phyloP scores from a whole-genome alignment of 495 filamentous ascomycete species.

The Pseudomonodictys pantanalensis region DNA sequence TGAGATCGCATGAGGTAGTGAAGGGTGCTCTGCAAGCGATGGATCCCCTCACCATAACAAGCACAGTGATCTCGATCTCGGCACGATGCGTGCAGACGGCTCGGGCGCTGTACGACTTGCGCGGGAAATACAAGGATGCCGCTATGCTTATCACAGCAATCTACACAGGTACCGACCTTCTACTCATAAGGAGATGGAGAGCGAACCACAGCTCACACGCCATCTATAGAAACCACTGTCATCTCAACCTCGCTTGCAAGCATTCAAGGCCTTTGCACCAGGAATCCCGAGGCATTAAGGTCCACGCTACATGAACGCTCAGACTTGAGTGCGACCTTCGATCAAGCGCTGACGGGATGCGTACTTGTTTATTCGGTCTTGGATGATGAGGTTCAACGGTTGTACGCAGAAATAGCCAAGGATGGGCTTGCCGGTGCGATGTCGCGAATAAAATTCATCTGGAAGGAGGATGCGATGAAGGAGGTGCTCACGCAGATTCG shows the following conservation, averaged over 20 bases:
- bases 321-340: background rate
- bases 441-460: background rate
- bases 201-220: background rate
- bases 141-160: conserved; percentile 2
- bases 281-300: conserved; percentile 3
- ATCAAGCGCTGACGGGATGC: conserved; percentile 8
- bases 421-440: background rate
- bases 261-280: conserved; percentile 1
- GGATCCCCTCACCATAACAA: conserved; percentile 1
- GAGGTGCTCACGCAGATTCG: conserved; percentile 4
- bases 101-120: background rate
- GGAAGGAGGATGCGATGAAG: conserved; percentile 8
- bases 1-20: too few species aligned
- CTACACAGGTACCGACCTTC: background rate
- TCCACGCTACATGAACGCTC: background rate
- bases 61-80: background rate
- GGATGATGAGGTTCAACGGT: background rate
- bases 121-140: conserved; percentile 11
- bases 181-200: too few species aligned
- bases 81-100: conserved; percentile 3
- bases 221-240: background rate
- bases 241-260: background rate
- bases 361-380: conserved; percentile 6
- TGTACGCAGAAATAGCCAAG: background rate
- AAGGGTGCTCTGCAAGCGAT: too few species aligned